Evolutionary conservation across 139 green algal genomes (phyloP).

Genomic region (Desmodesmus armatus): DNA sequence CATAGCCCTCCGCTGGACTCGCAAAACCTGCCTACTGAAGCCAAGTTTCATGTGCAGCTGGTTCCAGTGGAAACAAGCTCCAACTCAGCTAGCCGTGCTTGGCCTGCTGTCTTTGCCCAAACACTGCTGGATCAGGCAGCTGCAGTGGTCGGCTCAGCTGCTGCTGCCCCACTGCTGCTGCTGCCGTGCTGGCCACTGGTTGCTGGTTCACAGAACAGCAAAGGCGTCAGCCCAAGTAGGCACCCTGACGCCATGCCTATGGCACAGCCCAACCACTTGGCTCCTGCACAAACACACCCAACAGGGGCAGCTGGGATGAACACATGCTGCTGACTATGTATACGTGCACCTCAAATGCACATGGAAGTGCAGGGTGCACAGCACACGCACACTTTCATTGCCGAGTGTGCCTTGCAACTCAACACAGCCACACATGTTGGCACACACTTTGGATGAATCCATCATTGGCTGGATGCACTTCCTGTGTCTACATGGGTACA

Average conservation of each 20-base stretch:
- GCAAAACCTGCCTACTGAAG: too few species aligned
- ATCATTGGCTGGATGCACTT: too few species aligned
- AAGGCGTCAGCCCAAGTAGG: conserved; percentile 74
- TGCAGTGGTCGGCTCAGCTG: background rate
- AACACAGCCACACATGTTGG: background rate
- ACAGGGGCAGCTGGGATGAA: background rate
- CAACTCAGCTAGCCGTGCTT: too few species aligned
- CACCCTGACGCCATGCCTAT: conserved; percentile 74
- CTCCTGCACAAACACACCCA: conserved; percentile 42
- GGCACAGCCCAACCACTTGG: conserved; percentile 59
- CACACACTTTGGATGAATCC: too few species aligned
- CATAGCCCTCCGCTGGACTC: too few species aligned
- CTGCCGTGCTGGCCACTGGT: background rate
- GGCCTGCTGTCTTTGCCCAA: too few species aligned
- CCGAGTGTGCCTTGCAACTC: background rate
- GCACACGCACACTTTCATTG: background rate
- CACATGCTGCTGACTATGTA: background rate
- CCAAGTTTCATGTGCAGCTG: too few species aligned
- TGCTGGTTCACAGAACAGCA: conserved; percentile 55
- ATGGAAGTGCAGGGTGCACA: background rate
- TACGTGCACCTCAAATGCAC: background rate
- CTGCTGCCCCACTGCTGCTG: conserved; percentile 3
- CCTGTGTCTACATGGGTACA: background rate
- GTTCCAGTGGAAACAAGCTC: too few species aligned
- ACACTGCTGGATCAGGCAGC: too few species aligned